These are phyloP conservation scores for Melastoma candidum DNA, from an alignment of 441 rosid genomes.

Conservation along the genomic window DNA sequence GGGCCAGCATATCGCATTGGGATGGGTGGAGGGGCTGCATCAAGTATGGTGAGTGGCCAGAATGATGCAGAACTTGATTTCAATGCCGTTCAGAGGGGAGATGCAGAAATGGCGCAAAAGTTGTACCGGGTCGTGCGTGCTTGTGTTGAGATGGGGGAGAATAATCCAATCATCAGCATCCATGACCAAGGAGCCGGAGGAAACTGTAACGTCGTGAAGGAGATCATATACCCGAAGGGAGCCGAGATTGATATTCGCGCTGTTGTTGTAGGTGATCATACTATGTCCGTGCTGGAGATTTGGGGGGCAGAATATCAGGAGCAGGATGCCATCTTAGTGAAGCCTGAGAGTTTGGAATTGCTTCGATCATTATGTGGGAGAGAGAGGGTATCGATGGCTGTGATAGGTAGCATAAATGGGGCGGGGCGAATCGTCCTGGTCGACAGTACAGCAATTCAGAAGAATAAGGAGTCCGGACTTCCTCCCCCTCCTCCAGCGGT, in stretches of 20 bases:
- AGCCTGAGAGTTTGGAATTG: conserved; percentile 60
- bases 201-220: conserved; percentile 93
- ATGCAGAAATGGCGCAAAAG: conserved; percentile 98
- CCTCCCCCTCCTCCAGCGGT: conserved; percentile 84
- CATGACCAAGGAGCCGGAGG: conserved; percentile 99
- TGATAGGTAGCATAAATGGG: conserved; percentile 74
- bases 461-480: conserved; percentile 42
- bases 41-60: conserved; percentile 97
- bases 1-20: conserved; percentile 98
- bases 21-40: conserved; percentile 98
- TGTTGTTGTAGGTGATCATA: conserved; percentile 86
- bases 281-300: conserved; percentile 92
- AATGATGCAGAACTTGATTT: conserved; percentile 95
- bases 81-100: conserved; percentile 96
- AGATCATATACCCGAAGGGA: conserved; percentile 87
- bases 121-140: conserved; percentile 85
- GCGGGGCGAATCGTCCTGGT: conserved; percentile 66
- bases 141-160: conserved; percentile 87
- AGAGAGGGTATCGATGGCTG: conserved; percentile 92
- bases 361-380: conserved; percentile 80
- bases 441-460: conserved; percentile 53
- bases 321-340: conserved; percentile 95
- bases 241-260: conserved; percentile 81
- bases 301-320: conserved; percentile 99
- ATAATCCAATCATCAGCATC: conserved; percentile 86